phyloP scores from a whole-genome alignment of 2,329 filamentous ascomycete genomes.

The Didymella lethalis region DNA sequence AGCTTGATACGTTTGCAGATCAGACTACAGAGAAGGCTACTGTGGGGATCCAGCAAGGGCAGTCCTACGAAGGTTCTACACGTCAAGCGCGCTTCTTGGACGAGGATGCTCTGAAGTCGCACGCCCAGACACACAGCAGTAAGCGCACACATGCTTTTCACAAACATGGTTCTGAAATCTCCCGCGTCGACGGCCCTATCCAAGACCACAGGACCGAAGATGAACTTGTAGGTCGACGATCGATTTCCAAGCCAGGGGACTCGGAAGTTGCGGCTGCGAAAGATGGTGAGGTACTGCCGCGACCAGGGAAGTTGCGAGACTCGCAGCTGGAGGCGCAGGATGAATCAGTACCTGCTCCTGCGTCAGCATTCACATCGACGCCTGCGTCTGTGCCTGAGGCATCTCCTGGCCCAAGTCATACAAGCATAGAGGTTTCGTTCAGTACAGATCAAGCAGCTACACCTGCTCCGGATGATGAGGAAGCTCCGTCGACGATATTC shows the following conservation, averaged over 20 bases:
- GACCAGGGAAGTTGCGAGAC: not conserved
- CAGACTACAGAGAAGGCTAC: not conserved
- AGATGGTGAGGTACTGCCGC: not conserved
- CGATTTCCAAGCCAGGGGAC: no score
- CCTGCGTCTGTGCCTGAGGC: not conserved
- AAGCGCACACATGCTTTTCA: no score
- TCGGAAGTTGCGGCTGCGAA: not conserved
- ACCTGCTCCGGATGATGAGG: not conserved
- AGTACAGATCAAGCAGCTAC: not conserved
- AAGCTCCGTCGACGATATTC: conserved; percentile 25
- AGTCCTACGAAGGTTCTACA: not conserved
- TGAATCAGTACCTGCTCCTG: not conserved
- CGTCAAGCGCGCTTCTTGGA: no score
- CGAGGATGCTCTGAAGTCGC: no score
- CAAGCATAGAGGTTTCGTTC: not conserved
- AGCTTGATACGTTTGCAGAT: not conserved
- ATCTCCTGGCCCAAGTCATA: not conserved
- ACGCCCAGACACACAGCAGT: no score
- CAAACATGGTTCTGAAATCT: no score
- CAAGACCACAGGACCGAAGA: no score
- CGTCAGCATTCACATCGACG: not conserved
- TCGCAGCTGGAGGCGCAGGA: not conserved
- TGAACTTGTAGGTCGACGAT: no score
- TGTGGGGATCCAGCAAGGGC: no score
- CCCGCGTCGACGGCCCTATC: no score